Evolutionary conservation across 2,329 filamentous ascomycete genomes (phyloP), one percentile per base, ranked within the genome.

Genomic region (Neophaeococcomyces aloes): DNA sequence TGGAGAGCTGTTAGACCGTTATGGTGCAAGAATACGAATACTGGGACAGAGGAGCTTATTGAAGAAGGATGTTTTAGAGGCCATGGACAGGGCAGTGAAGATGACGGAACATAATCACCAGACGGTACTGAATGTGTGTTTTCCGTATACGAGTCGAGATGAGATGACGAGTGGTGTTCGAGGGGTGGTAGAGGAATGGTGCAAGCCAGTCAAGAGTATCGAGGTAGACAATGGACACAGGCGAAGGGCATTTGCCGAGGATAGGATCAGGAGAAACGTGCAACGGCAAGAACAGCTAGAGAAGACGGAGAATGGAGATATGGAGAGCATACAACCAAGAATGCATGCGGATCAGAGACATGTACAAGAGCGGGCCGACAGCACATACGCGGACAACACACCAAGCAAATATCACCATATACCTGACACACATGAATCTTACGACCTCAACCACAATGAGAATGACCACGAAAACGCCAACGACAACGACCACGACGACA

Each of bases 61-160:
- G 44, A 83, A 85, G 51, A 78, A 80, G 23, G 91, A 98, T 56
- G 89, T 98, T 15, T 69, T 94, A 40, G 81, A 87, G 55, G 86
- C 88, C 2, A 83, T 96, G 33, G 86, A 95, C 58, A 79, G 76
- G 53, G 88, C 89, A 5, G 83, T 88, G 23, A 78, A 86, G 30
- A 76, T 91, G 70, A 98, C 91, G 17, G 85, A 81, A 60, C 74
- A 85, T 57, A 96, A 98, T 62, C 83, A 81, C 50, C 79, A 82
- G 47, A 77, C 79, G 32, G 73, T 83, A 23, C 70, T 98, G 40
- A 98, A 98, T 60, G 87, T 98, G 50, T 98, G 91, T 69, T 96
- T 96, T 58, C 91, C 91, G 0, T 98, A 98, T 59, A 96, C 91
- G 0, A 94, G 88, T 3, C 77, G 91, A 51, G 87, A 94, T 57